Evolutionary conservation across 441 rosid species (phyloP), one percentile per base, ranked within the genome.

Genomic region (Adansonia gregorii): DNA sequence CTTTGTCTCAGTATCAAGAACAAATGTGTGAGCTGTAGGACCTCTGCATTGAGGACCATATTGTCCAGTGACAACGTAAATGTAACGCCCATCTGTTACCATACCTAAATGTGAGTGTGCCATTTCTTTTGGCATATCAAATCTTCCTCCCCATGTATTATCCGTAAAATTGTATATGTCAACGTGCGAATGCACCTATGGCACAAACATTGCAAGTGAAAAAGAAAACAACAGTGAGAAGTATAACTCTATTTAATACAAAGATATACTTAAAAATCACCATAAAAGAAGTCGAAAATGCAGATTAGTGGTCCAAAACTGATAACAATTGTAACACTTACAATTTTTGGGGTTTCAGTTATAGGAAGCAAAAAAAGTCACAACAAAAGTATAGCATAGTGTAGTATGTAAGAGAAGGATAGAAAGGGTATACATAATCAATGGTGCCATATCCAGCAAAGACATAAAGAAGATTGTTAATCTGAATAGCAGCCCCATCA

Each of bases 61-160:
- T 74, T 95, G 98, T 72, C 99, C 99, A 0, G 91, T 87, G 45
- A 95, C 93, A 45, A 93, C 78, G 74, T 93, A 95, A 31, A 95
- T 91, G 79, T 87, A 94, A 75, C 97, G 82, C 77, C 97, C 98
- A 87, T 95, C 98, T 0, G 97, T 90, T 17, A 86, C 98, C 98
- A 95, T 94, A 82, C 98, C 99, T 83, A 95, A 91, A 79, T 95
- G 99, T 6, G 99, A 95, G 86, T 95, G 98, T 7, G 99, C 97
- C 99, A 93, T 95, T 83, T 93, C 97, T 83, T 90, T 93, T 0
- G 98, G 99, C 95, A 95, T 95, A 81, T 89, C 93, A 80, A 93
- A 91, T 84, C 94, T 88, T 70, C 88, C 93, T 87, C 91, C 92
- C 98, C 98, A 95, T 20, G 89, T 85, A 72, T 92, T 90, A 82